These are phyloP conservation scores for Actinomucor elegans DNA, from an alignment of 371 early-diverging fungal species.

Conservation along the genomic window DNA sequence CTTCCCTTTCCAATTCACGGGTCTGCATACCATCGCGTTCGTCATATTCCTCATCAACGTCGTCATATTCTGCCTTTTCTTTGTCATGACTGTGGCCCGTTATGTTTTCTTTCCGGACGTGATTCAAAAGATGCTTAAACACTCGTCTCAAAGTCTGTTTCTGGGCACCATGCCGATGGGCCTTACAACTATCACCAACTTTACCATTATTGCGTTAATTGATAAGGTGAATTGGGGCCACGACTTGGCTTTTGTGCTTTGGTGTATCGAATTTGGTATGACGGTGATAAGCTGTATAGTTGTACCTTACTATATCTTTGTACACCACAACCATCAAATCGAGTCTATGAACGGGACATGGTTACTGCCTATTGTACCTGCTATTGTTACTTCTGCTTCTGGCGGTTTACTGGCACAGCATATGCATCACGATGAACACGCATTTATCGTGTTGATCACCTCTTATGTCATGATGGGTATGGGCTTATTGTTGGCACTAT, in stretches of 20 bases:
- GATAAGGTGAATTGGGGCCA: constrained; percentile 32
- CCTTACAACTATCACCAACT: constrained; percentile 39
- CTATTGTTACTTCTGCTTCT: constrained; percentile 44
- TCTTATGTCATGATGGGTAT: constrained; percentile 50
- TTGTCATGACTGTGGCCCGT: constrained; percentile 26
- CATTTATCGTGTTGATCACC: constrained; percentile 27
- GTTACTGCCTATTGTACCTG: constrained; percentile 49
- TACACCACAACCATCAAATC: constrained; percentile 42
- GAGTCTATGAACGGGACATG: constrained; percentile 44
- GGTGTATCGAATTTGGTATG: constrained; percentile 35
- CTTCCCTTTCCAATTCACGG: constrained; percentile 44
- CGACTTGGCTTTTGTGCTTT: constrained; percentile 36
- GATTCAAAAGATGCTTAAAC: constrained; percentile 28
- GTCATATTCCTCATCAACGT: constrained; percentile 38
- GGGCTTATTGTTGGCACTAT: constrained; percentile 40
- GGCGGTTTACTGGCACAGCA: constrained; percentile 45
- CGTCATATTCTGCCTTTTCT: constrained; percentile 29
- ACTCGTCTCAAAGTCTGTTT: constrained; percentile 44
- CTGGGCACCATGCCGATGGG: constrained; percentile 56
- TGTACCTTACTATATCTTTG: constrained; percentile 37
- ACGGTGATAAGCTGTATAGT: constrained; percentile 28
- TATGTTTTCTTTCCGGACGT: constrained; percentile 38
- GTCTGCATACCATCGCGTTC: constrained; percentile 35
- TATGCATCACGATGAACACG: constrained; percentile 14
- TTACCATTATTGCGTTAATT: constrained; percentile 15